Evolutionary conservation across 2,329 filamentous ascomycete genomes (phyloP), one percentile per base, ranked within the genome.

Genomic region (Penicillium sp.): DNA sequence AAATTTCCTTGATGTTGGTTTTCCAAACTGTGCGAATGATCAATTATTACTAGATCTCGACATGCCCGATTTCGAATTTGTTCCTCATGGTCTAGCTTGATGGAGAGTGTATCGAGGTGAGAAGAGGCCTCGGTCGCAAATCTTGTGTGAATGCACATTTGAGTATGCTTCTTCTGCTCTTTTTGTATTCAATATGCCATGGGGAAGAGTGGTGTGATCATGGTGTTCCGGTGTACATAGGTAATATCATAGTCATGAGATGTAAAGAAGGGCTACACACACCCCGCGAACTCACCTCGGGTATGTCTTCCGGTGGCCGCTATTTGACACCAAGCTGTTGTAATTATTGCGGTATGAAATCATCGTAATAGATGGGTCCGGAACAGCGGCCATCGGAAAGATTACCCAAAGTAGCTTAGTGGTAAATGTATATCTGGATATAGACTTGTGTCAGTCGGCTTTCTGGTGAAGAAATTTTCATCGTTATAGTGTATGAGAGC

Each of bases 1-100:
- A 6, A 55, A 62, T 50, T 59, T 62, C 14, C 46, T 58, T 18
- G 51, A 62, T 20, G 53, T 62, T 14, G 56, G 54, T 37, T 50
- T 61, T 22, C 56, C 60, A 13, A 62, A 46, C 6, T 32, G 35
- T 2, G 20, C 57, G 9, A 53, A 54, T 22, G 32, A 58, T 48
- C 55, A 47, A 20, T 47, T 49, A 8, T 53, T 58, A 31, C 26
- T 55, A 10, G 40, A 45, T 20, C 51, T 45, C 14, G 57, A 56
- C 9, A 29, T 52, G 26, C 2, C 32, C 1, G 48, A 35, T n/a
- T 56, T 46, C 8, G 48, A 52, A 20, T 29, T 46, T 46, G 48
- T 14, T 32, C 35, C 9, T 10, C 18, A 11, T 24, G 4, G 22
- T 16, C 10, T 43, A 9, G 20, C 6, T 42, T 37, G 22, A 50